phyloP scores from a whole-genome alignment of 2,329 filamentous ascomycete genomes.

The Aspergillus ustus region DNA sequence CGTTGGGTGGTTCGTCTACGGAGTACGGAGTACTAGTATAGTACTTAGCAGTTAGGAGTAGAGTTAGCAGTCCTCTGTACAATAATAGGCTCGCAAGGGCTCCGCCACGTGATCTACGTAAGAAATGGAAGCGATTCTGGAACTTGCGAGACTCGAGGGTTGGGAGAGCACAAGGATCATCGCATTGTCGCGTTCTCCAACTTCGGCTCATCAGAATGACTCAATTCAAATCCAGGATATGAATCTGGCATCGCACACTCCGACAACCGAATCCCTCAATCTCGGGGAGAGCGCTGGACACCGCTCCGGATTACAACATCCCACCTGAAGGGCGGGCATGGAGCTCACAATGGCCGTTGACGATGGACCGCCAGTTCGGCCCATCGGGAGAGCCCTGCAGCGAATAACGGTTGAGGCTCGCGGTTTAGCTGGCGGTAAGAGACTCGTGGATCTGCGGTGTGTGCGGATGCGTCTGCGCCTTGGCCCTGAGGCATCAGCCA shows the following conservation, averaged over 20 bases:
- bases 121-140: neutral
- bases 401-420: constrained; percentile 5
- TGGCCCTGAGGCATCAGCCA: constrained; percentile 10
- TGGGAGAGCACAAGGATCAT: too few species aligned
- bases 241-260: neutral
- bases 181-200: too few species aligned
- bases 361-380: constrained; percentile 10
- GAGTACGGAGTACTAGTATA: too few species aligned
- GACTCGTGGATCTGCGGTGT: constrained; percentile 9
- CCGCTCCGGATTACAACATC: neutral
- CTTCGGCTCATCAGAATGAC: neutral
- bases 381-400: neutral
- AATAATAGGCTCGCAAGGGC: neutral
- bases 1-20: neutral
- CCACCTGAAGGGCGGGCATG: neutral
- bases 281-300: neutral
- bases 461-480: constrained; percentile 5
- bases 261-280: neutral
- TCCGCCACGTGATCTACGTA: constrained; percentile 6
- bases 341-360: neutral
- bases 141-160: too few species aligned
- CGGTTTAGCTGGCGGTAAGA: constrained; percentile 7
- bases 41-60: too few species aligned
- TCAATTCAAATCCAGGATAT: neutral
- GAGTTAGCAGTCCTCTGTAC: neutral